Percentiles rank a stretch among this genome's conserved stretches.
phyloP scores from a whole-genome alignment of 2,329 filamentous ascomycete species.

The Alternaria hordeiaustralica region DNA sequence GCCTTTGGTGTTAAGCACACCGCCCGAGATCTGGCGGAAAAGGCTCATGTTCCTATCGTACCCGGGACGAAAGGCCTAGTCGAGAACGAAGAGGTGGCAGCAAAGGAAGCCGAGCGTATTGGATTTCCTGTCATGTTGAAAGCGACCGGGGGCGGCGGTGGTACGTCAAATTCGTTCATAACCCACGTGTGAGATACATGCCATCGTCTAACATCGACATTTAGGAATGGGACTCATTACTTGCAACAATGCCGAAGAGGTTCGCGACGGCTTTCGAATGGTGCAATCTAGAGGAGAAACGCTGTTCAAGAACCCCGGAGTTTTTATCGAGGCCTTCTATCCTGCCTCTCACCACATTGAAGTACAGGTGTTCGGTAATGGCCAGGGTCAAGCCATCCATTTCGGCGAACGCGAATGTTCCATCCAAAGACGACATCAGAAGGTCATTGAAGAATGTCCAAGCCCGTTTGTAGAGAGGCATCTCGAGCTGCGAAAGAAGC shows the following conservation, averaged over 20 bases:
- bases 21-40: conserved; percentile 60
- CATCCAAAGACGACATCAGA: conserved; percentile 85
- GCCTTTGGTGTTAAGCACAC: conserved; percentile 66
- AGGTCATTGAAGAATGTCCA: conserved; percentile 88
- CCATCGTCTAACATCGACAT: not conserved
- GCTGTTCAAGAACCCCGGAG: conserved; percentile 15
- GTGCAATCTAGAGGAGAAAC: conserved; percentile 59
- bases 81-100: conserved; percentile 16
- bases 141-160: conserved; percentile 65
- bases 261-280: conserved; percentile 55
- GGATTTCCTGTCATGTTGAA: conserved; percentile 65
- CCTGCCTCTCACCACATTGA: conserved; percentile 70
- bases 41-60: conserved; percentile 62
- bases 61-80: conserved; percentile 63
- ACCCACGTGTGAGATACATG: not conserved
- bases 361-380: conserved; percentile 89
- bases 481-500: conserved; percentile 65
- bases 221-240: conserved; percentile 54
- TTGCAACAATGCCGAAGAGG: conserved; percentile 16
- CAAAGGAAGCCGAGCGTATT: conserved; percentile 55
- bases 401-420: conserved; percentile 89
- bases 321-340: conserved; percentile 58
- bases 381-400: conserved; percentile 77
- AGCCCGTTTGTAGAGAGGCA: conserved; percentile 68
- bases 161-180: conserved; percentile 22